Percentiles rank a stretch among this genome's conserved stretches.
Conservation (phyloP, 192 early-diverging fungal species). For the Coemansia sp. region DNA sequence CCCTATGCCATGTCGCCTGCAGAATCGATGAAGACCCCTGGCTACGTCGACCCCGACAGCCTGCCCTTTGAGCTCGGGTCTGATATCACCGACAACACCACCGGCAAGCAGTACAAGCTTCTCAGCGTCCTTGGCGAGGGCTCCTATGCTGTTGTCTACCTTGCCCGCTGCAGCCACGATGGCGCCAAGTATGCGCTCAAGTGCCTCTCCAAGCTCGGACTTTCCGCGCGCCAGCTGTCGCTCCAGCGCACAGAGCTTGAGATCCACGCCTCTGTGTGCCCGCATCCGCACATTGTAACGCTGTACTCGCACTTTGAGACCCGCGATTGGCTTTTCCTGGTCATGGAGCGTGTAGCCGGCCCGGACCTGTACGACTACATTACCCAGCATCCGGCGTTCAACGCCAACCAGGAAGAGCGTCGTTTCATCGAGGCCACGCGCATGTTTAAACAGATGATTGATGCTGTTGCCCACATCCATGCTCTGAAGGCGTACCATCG, state of each 20-base stretch:
- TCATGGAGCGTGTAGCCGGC: slow-evolving; percentile 62
- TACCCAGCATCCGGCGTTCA: slow-evolving; percentile 51
- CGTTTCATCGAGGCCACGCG: slow-evolving; percentile 52
- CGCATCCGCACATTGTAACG: slow-evolving; percentile 66
- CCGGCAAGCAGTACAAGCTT: slow-evolving; percentile 47
- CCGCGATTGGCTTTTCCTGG: slow-evolving; percentile 60
- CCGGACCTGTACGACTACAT: slow-evolving; percentile 60
- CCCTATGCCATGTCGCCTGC: slow-evolving; percentile 51
- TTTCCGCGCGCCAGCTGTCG: slow-evolving; percentile 58
- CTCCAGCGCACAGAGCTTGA: slow-evolving; percentile 69
- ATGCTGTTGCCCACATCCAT: slow-evolving; percentile 79
- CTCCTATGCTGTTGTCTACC: slow-evolving; percentile 76
- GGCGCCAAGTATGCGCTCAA: slow-evolving; percentile 68
- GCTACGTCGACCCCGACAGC: slow-evolving; percentile 49
- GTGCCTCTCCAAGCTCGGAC: slow-evolving; percentile 64
- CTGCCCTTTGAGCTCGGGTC: slow-evolving; percentile 56
- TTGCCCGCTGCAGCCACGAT: slow-evolving; percentile 61
- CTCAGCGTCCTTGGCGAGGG: slow-evolving; percentile 67
- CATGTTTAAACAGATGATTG: slow-evolving; percentile 69
- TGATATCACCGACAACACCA: slow-evolving; percentile 42
- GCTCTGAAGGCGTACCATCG: slow-evolving; percentile 81
- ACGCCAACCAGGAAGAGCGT: slow-evolving; percentile 51
- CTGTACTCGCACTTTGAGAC: slow-evolving; percentile 68
- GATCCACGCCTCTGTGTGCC: slow-evolving; percentile 63
- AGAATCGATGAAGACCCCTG: slow-evolving; percentile 51